Evolutionary conservation across 2,329 filamentous ascomycete species (phyloP).

Genomic region (Aspergillus sp.): DNA sequence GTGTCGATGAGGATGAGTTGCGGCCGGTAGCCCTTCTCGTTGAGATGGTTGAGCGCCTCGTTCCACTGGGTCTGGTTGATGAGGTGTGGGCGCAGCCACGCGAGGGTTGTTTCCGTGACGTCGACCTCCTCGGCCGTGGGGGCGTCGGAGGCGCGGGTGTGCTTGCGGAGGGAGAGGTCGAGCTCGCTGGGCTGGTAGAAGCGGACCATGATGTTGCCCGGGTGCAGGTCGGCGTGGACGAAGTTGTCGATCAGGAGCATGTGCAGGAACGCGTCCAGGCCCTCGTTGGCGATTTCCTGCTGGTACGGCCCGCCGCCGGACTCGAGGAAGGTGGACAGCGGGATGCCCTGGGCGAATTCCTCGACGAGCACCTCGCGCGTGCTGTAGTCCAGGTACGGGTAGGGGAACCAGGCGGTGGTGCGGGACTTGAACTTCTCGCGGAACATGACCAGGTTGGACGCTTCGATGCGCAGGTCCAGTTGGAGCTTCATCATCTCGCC

Average conservation of each 20-base stretch:
- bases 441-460: slow-evolving; percentile 78
- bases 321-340: slow-evolving; percentile 78
- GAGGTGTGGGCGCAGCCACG: slow-evolving; percentile 65
- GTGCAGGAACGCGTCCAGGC: slow-evolving; percentile 86
- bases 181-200: slow-evolving; percentile 80
- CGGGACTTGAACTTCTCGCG: slow-evolving; percentile 81
- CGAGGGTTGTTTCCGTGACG: slow-evolving; percentile 78
- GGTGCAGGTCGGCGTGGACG: slow-evolving; percentile 90
- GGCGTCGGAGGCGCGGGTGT: slow-evolving; percentile 33
- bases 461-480: slow-evolving; percentile 87
- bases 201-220: slow-evolving; percentile 98
- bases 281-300: slow-evolving; percentile 87
- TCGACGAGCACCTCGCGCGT: slow-evolving; percentile 88
- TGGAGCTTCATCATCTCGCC: slow-evolving; percentile 99
- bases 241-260: slow-evolving; percentile 98
- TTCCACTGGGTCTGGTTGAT: slow-evolving; percentile 63
- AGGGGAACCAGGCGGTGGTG: slow-evolving; percentile 93
- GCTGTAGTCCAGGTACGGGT: slow-evolving; percentile 83
- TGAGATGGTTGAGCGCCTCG: slow-evolving; percentile 63
- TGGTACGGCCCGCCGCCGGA: slow-evolving; percentile 89
- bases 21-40: slow-evolving; percentile 78
- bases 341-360: slow-evolving; percentile 91
- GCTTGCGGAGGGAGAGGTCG: slow-evolving; percentile 48
- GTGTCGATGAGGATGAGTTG: slow-evolving; percentile 98
- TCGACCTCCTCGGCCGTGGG: slow-evolving; percentile 51